Conservation (phyloP, 495 filamentous ascomycete species). For the Penicillium pancosmium region DNA sequence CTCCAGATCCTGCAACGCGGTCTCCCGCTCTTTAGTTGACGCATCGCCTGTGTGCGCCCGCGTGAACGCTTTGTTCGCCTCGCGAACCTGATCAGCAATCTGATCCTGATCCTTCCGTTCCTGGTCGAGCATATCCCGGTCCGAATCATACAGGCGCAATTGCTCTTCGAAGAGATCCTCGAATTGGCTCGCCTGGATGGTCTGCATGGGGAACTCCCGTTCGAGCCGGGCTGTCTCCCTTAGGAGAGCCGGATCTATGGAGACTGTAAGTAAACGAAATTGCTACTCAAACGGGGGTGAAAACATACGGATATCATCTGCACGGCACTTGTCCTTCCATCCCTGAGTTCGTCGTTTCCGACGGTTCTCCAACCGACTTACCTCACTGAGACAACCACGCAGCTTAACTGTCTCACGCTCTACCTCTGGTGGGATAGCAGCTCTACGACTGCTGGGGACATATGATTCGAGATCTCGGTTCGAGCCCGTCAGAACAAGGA, state of each 20-base stretch:
- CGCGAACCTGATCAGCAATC: slow-evolving; percentile 63
- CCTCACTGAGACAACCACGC: slow-evolving; percentile 77
- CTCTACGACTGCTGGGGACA: slow-evolving; percentile 81
- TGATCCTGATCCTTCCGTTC: slow-evolving; percentile 80
- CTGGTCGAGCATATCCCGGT: slow-evolving; percentile 66
- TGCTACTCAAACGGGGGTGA: neutral
- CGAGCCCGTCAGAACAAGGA: slow-evolving; percentile 74
- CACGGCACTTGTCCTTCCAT: slow-evolving; percentile 73
- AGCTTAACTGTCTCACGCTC: slow-evolving; percentile 77
- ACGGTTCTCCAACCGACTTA: slow-evolving; percentile 76
- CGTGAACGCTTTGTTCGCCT: slow-evolving; percentile 77
- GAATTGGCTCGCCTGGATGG: slow-evolving; percentile 84
- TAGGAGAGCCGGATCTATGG: slow-evolving; percentile 67
- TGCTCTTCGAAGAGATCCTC: slow-evolving; percentile 87
- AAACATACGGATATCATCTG: slow-evolving; percentile 82
- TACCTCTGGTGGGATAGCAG: slow-evolving; percentile 74
- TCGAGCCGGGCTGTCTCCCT: slow-evolving; percentile 82
- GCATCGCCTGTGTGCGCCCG: slow-evolving; percentile 70
- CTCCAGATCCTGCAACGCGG: slow-evolving; percentile 84
- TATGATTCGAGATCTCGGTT: slow-evolving; percentile 82
- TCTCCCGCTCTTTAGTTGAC: slow-evolving; percentile 77
- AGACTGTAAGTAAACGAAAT: no score
- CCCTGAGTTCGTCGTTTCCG: slow-evolving; percentile 74
- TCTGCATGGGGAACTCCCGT: slow-evolving; percentile 79
- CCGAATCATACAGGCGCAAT: slow-evolving; percentile 75